Conservation (phyloP, 495 filamentous ascomycete genomes). For the Margaritispora aquatica region DNA sequence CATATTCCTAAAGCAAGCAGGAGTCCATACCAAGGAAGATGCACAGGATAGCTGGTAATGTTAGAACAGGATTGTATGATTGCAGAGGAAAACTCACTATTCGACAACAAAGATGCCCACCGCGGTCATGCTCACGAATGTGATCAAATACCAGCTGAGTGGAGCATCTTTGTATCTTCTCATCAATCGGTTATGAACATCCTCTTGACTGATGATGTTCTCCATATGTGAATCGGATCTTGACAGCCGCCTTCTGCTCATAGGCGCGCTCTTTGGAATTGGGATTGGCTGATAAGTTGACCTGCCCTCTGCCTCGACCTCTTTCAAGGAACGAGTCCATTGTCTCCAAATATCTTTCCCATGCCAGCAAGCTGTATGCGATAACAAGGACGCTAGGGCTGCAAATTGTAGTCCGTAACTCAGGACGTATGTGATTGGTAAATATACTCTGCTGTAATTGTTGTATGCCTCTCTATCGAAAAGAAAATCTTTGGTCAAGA, state of each 20-base stretch:
- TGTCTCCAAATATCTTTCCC: slow-evolving; percentile 68
- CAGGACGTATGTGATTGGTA: slow-evolving; percentile 77
- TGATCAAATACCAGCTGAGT: slow-evolving; percentile 67
- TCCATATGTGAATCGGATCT: slow-evolving; percentile 35
- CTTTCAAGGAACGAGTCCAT: slow-evolving; percentile 49
- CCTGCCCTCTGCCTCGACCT: slow-evolving; percentile 37
- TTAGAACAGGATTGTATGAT: slow-evolving; percentile 14
- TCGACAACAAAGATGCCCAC: slow-evolving; percentile 81
- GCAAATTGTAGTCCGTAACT: slow-evolving; percentile 80
- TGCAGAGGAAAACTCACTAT: slow-evolving; percentile 41
- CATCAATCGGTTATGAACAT: slow-evolving; percentile 77
- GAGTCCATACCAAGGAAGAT: slow-evolving; percentile 72
- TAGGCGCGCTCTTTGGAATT: not conserved
- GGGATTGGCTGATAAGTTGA: slow-evolving; percentile 38
- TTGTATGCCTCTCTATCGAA: slow-evolving; percentile 66
- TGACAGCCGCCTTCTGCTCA: slow-evolving; percentile 26
- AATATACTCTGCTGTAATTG: slow-evolving; percentile 71
- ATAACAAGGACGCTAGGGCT: slow-evolving; percentile 62
- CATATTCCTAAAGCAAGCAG: slow-evolving; percentile 70
- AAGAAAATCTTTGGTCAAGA: slow-evolving; percentile 64
- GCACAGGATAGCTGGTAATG: slow-evolving; percentile 56
- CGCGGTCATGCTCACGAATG: slow-evolving; percentile 61
- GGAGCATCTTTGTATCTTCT: slow-evolving; percentile 68
- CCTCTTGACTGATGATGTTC: slow-evolving; percentile 57
- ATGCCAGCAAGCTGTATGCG: slow-evolving; percentile 69